Conservation (phyloP, 371 early-diverging fungal genomes). For the Phascolomyces articulosus region DNA sequence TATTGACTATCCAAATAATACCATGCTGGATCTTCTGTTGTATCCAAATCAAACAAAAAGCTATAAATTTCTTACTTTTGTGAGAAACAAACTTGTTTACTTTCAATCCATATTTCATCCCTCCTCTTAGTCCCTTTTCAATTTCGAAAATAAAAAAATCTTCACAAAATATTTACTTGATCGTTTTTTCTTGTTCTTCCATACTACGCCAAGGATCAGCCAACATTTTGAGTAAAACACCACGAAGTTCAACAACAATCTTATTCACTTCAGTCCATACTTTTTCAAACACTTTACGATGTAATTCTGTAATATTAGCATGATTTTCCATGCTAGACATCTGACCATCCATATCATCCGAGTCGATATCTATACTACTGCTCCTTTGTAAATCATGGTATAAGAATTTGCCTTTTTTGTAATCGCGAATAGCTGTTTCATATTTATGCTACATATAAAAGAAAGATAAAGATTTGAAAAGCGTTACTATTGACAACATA, state of each 20-base stretch:
- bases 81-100: too few relatives aligned
- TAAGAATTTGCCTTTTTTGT: constrained; percentile 88
- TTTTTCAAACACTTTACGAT: constrained; percentile 88
- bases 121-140: too few relatives aligned
- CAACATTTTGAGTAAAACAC: constrained; percentile 75
- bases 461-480: not conserved
- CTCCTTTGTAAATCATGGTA: constrained; percentile 49
- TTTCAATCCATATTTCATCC: too few relatives aligned
- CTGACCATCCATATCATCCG: constrained; percentile 21
- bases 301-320: constrained; percentile 55
- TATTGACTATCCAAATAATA: constrained; percentile 89
- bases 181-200: constrained; percentile 90
- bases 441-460: constrained; percentile 67
- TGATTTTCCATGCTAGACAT: constrained; percentile 14
- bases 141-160: too few relatives aligned
- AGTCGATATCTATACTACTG: constrained; percentile 27
- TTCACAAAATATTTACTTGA: constrained; percentile 60
- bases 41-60: constrained; percentile 80
- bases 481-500: not conserved
- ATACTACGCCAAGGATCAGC: constrained; percentile 80
- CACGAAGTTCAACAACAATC: constrained; percentile 75
- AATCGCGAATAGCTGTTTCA: constrained; percentile 93
- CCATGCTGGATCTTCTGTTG: constrained; percentile 88
- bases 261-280: constrained; percentile 93
- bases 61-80: constrained; percentile 30